Percentiles rank a stretch among this genome's conserved stretches.
Conservation (phyloP, 2,329 filamentous ascomycete genomes). For the Fusarium acutatum region DNA sequence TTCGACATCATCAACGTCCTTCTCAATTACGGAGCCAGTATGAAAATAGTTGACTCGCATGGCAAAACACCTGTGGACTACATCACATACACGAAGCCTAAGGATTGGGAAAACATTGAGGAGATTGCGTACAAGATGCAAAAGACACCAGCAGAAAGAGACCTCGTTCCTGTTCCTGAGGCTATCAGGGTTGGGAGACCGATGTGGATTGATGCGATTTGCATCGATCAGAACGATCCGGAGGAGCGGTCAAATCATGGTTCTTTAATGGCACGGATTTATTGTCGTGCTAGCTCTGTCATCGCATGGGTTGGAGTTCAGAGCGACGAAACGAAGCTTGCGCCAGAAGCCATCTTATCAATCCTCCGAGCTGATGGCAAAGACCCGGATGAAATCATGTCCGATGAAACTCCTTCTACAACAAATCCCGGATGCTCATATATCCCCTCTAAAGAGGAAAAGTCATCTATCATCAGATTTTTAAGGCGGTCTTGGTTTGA, state of each 20-base stretch:
- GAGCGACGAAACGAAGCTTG: not conserved
- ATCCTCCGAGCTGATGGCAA: not conserved
- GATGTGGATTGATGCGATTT: slow-evolving; percentile 10
- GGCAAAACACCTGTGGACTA: not conserved
- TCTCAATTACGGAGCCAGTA: not conserved
- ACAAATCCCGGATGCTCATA: accelerated
- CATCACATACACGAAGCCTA: not conserved
- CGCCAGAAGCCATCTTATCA: not conserved
- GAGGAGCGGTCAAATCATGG: not conserved
- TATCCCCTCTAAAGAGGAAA: accelerated
- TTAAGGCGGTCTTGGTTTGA: not conserved
- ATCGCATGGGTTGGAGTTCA: not conserved
- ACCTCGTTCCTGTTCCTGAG: accelerated
- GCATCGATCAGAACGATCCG: not conserved
- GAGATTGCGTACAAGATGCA: not conserved
- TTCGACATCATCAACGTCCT: not conserved
- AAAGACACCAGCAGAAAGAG: not conserved
- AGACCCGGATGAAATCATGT: not conserved
- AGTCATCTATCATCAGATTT: not conserved
- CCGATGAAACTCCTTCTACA: not conserved
- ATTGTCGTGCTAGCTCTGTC: not conserved
- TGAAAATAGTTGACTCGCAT: not conserved
- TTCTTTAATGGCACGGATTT: not conserved
- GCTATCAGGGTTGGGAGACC: not conserved
- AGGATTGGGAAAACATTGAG: not conserved